Evolutionary conservation across 768 basidiomycete genomes (phyloP), one percentile per base, ranked within the genome.

Genomic region (Omphalotus guepiniiformis): DNA sequence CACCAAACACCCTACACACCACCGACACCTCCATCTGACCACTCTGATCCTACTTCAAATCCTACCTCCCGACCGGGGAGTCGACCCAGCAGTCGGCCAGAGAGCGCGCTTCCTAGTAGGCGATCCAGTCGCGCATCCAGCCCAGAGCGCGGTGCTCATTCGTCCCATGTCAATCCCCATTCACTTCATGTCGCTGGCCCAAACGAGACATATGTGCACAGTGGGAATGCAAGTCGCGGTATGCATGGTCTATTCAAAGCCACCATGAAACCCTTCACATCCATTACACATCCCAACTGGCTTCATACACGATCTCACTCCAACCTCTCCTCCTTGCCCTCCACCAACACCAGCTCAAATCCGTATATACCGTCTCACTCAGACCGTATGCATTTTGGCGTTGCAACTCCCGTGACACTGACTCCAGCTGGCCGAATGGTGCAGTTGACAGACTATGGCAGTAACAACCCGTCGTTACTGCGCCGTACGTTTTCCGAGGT

Each of bases 401-500:
- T 51, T 3, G 34, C 51, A 51, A 45, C 44, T 42, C 41, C 39
- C 44, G 34, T 58, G 44, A 15, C 53, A 30, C 45, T 36, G 22
- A 42, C 56, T 19, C 32, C 49, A 22, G 39, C 49, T 16, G 40
- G 47, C 16, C 38, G 51, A 9, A 26, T 30, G 39, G 19, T 53
- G 12, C 48, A 53, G 23, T 30, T 53, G 21, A 30, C 54, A 18
- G 57, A 64, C 27, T 39, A 39, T 47, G 59, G 52, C 39, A 54
- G 58, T 27, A 54, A 59, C 16, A 63, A 61, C 47, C 60, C 61
- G 13, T 58, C 63, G 53, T 53, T 79, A 53, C 67, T 85, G 49
- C 79, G 80, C 53, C 74, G 82, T 18, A 79, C 80, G 39, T 83
- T 80, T 57, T 88, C 77, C 53, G 80, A 76, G 70, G 88, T 96